Conservation (phyloP, 1,139 yeast genomes). For the Blastobotrys illinoisensis region DNA sequence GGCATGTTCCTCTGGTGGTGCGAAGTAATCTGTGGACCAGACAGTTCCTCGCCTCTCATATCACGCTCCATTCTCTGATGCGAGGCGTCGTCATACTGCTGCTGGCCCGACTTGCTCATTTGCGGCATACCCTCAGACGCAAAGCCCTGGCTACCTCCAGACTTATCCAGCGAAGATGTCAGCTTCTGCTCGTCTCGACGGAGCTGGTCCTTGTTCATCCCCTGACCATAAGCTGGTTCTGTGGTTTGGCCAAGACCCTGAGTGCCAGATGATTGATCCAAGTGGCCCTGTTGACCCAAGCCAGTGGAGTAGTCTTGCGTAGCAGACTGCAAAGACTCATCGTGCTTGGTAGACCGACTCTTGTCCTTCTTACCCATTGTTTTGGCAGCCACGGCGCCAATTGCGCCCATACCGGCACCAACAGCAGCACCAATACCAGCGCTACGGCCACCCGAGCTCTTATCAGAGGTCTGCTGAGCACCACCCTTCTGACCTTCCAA, state of each 20-base stretch:
- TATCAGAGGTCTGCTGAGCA: neutral
- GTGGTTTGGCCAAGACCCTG: neutral
- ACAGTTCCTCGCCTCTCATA: neutral
- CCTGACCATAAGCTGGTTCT: neutral
- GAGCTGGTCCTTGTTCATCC: neutral
- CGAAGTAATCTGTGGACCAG: neutral
- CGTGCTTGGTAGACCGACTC: neutral
- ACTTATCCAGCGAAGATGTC: neutral
- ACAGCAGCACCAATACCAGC: constrained; percentile 8
- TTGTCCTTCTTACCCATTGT: constrained; percentile 1
- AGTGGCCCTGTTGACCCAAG: neutral
- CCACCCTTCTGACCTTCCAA: neutral
- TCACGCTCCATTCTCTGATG: neutral
- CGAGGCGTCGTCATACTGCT: neutral
- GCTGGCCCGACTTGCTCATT: neutral
- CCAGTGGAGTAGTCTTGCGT: neutral
- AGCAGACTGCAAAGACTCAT: neutral
- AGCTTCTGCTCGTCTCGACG: neutral
- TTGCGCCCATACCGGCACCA: constrained; percentile 10
- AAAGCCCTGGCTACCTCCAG: neutral
- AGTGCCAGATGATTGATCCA: neutral
- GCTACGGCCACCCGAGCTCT: neutral
- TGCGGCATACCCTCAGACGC: neutral
- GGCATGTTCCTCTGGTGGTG: neutral
- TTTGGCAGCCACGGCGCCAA: constrained; percentile 6